phyloP scores from a whole-genome alignment of 2,329 filamentous ascomycete species.

The Tricladium varicosporioides region DNA sequence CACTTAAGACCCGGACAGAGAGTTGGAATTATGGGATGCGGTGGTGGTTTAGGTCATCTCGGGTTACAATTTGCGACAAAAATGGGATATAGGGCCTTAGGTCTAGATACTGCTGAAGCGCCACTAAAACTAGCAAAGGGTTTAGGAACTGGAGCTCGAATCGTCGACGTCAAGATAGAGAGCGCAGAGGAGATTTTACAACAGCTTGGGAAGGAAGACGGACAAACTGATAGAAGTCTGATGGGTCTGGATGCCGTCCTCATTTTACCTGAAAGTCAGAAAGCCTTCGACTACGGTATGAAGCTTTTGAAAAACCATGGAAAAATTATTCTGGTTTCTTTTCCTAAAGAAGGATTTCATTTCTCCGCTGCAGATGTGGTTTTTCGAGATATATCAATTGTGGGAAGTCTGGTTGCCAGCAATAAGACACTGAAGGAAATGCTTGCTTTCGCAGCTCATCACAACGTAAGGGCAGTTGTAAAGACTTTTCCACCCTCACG shows the following conservation, averaged over 20 bases:
- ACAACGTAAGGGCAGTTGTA: slow-evolving; percentile 36
- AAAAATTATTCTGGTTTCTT: slow-evolving; percentile 45
- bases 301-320: slow-evolving; percentile 43
- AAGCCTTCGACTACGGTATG: slow-evolving; percentile 46
- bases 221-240: slow-evolving; percentile 37
- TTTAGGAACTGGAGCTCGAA: slow-evolving; percentile 33
- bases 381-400: slow-evolving; percentile 42
- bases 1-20: slow-evolving; percentile 48
- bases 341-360: slow-evolving; percentile 43
- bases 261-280: slow-evolving; percentile 45
- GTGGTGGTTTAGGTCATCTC: slow-evolving; percentile 51
- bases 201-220: slow-evolving; percentile 33
- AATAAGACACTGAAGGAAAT: slow-evolving; percentile 40
- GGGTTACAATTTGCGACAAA: slow-evolving; percentile 65
- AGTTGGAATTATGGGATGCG: slow-evolving; percentile 67
- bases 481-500: slow-evolving; percentile 36
- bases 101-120: not conserved
- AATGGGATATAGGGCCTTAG: slow-evolving; percentile 44
- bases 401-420: slow-evolving; percentile 42
- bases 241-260: slow-evolving; percentile 47
- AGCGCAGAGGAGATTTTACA: slow-evolving; percentile 21
- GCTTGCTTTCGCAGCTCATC: slow-evolving; percentile 38
- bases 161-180: slow-evolving; percentile 40
- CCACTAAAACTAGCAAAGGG: slow-evolving; percentile 36
- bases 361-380: slow-evolving; percentile 42